Conservation (phyloP, 2,329 filamentous ascomycete genomes). For the Calonectria crousiana region DNA sequence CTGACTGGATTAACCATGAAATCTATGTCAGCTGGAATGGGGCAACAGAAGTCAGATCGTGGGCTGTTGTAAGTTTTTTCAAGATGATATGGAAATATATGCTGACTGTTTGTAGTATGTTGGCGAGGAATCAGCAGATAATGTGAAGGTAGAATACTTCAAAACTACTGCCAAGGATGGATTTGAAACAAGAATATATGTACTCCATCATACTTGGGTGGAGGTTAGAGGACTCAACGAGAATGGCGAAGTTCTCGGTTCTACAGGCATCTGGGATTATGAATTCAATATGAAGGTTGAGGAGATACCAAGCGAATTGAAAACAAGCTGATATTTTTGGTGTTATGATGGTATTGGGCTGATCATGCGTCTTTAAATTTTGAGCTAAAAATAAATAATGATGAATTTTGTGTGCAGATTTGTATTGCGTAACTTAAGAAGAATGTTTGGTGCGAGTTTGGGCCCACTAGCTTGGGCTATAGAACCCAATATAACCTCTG, state of each 20-base stretch:
- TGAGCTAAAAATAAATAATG: background rate
- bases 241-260: slow-evolving; percentile 5
- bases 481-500: background rate
- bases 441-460: too few species aligned
- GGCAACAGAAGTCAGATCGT: slow-evolving; percentile 23
- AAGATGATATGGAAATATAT: background rate
- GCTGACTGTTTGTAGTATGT: slow-evolving; percentile 12
- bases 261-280: slow-evolving; percentile 17
- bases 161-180: slow-evolving; percentile 9
- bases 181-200: slow-evolving; percentile 14
- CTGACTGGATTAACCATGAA: slow-evolving; percentile 1
- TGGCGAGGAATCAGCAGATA: background rate
- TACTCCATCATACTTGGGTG: slow-evolving; percentile 2
- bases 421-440: too few species aligned
- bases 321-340: background rate
- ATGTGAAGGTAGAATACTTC: background rate
- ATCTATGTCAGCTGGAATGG: slow-evolving; percentile 23
- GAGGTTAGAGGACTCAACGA: slow-evolving; percentile 5
- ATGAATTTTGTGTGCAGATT: background rate
- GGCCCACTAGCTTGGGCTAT: too few species aligned
- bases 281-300: background rate
- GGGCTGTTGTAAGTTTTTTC: slow-evolving; percentile 16
- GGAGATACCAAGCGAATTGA: background rate
- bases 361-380: background rate
- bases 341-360: background rate